Evolutionary conservation across 2,329 filamentous ascomycete species (phyloP), one percentile per base, ranked within the genome.

Genomic region (Thelonectria discophora): DNA sequence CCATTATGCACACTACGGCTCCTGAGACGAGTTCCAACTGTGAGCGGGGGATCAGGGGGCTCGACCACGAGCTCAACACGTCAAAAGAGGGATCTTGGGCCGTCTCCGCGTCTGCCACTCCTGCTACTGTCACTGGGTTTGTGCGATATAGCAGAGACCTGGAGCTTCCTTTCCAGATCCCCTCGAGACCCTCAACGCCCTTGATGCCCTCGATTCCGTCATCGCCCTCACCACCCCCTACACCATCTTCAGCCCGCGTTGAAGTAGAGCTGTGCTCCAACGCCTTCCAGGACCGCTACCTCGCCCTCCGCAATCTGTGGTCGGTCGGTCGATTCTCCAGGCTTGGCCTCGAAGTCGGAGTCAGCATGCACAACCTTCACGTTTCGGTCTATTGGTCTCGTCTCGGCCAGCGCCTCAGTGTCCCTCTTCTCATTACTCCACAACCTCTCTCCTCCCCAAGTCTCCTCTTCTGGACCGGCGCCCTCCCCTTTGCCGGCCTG

Each of bases 301-400:
- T 83, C 3, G 79, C 81, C 24, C 65, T 83, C 40, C 79, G 81
- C 5, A 79, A 78, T 47, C 74, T 84, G 52, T 80, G 73, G 67
- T 75, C 74, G 39, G 66, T 78, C 46, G 79, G 81, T 37, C 70
- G 74, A 9, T 78, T 78, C 67, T 76, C 80, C 48, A 78, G 75
- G 43, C 63, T 81, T 15, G 81, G 81, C 11, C 69, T 84, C 34
- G 81, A 84, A 58, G 63, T 83, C 12, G 79, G 78, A 15, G 65
- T 82, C 37, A 78, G 77, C 52, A 72, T 73, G 2, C 74, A 75
- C 63, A 78, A 75, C 57, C 64, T 82, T n/a, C 77, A 82, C 58
- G 59, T 83, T 46, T 82, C 80, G 10, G 69, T 81, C 2, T 81
- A 82, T 72, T 82, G 80, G 79, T 81, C 81, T 2, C 77, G 79